phyloP scores from a whole-genome alignment of 169 alveolate species.

The Eimeria nieschulzi region DNA sequence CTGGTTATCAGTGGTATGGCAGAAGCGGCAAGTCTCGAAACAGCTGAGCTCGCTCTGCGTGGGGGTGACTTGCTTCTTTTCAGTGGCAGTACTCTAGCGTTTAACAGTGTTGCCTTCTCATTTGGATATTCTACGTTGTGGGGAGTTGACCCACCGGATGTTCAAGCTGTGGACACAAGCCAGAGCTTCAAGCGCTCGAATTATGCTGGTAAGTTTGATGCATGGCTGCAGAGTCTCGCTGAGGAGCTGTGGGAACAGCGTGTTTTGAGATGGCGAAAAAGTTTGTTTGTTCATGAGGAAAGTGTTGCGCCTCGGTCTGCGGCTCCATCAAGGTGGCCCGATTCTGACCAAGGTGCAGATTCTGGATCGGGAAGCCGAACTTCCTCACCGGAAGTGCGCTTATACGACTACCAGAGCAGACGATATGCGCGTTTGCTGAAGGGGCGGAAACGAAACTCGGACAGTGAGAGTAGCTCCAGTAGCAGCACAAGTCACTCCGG shows the following conservation, averaged over 20 bases:
- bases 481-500: neutral
- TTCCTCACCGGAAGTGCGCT: neutral
- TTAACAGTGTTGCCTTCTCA: neutral
- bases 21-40: neutral
- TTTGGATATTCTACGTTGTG: neutral
- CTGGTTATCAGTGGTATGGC: neutral
- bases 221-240: neutral
- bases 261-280: neutral
- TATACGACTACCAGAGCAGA: constrained; percentile 13
- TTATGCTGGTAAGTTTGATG: neutral
- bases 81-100: neutral
- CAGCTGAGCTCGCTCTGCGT: neutral
- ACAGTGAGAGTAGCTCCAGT: constrained; percentile 43
- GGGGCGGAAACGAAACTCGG: neutral
- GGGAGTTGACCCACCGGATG: neutral
- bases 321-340: neutral
- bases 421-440: neutral
- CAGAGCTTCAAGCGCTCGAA: neutral
- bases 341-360: constrained; percentile 4
- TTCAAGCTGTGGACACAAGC: neutral
- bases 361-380: constrained; percentile 12
- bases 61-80: constrained; percentile 15
- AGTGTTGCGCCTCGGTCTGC: neutral
- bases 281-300: neutral
- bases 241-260: neutral